A percentile compares a stretch with the other conserved stretches of the same genome.
These are phyloP conservation scores for Phylloporus sp. DNA, from an alignment of 768 basidiomycete species.

Conservation along the genomic window DNA sequence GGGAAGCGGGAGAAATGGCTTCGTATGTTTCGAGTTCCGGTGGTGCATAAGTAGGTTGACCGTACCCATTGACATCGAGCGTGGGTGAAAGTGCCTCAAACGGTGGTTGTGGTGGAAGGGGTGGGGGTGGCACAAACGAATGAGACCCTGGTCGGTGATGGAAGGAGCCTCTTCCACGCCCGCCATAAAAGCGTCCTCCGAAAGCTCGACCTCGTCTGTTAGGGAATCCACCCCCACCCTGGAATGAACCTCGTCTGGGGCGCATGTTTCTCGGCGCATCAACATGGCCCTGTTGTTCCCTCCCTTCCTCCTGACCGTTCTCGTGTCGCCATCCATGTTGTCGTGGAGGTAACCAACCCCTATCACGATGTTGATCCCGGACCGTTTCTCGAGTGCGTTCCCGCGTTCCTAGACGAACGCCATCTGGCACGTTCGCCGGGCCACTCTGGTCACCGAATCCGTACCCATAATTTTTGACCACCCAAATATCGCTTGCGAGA, in stretches of 20 bases:
- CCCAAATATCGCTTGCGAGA: constrained; percentile 38
- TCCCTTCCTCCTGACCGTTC: constrained; percentile 24
- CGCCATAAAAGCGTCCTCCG: constrained; percentile 36
- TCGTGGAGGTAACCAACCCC: constrained; percentile 12
- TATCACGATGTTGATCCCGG: constrained; percentile 18
- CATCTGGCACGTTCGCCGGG: constrained; percentile 30
- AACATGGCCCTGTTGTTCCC: constrained; percentile 16
- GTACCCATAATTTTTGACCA: constrained; percentile 60
- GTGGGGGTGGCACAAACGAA: constrained; percentile 24
- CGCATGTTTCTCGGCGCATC: constrained; percentile 21
- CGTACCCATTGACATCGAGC: constrained; percentile 27
- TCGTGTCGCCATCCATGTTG: constrained; percentile 23
- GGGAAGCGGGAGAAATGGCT: constrained; percentile 19
- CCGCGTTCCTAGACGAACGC: constrained; percentile 29
- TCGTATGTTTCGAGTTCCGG: constrained; percentile 30
- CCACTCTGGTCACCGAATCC: constrained; percentile 53
- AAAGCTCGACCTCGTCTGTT: constrained; percentile 35
- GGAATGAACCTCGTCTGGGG: constrained; percentile 33
- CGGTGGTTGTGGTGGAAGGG: constrained; percentile 5
- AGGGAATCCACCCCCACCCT: constrained; percentile 31
- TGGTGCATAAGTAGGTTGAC: constrained; percentile 29
- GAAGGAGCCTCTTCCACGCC: constrained; percentile 32
- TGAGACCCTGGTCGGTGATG: constrained; percentile 35
- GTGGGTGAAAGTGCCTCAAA: constrained; percentile 30
- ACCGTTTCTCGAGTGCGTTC: constrained; percentile 15